A percentile compares a stretch with the other conserved stretches of the same genome.
phyloP scores from a whole-genome alignment of 2,329 filamentous ascomycete species.

The Scolecobasidium constrictum region DNA sequence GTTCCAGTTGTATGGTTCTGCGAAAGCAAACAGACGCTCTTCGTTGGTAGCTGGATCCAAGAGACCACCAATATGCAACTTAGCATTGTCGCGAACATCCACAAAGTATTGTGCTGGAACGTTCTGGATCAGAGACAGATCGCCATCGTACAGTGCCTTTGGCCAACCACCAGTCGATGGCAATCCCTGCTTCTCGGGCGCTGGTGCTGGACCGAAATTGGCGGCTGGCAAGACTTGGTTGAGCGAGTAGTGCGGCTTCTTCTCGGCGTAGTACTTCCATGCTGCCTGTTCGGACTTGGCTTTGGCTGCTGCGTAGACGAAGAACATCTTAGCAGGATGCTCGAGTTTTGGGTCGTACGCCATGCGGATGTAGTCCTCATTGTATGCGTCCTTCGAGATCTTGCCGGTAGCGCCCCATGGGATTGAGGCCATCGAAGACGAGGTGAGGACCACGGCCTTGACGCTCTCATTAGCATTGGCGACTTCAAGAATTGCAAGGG shows the following conservation, averaged over 20 bases:
- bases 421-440: slow-evolving; percentile 23
- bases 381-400: not conserved
- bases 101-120: slow-evolving; percentile 10
- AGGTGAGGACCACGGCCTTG: slow-evolving; percentile 30
- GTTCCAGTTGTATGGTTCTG: slow-evolving; percentile 7
- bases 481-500: slow-evolving; percentile 25
- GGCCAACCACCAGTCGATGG: slow-evolving; percentile 12
- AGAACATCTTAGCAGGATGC: slow-evolving; percentile 29
- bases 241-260: not conserved
- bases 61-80: slow-evolving; percentile 12
- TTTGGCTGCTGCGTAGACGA: slow-evolving; percentile 28
- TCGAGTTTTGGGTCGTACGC: slow-evolving; percentile 27
- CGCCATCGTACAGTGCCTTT: slow-evolving; percentile 19
- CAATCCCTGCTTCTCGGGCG: slow-evolving; percentile 22
- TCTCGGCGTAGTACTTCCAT: not conserved
- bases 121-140: not conserved
- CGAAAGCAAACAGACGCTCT: slow-evolving; percentile 11
- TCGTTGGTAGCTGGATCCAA: slow-evolving; percentile 5
- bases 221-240: slow-evolving; percentile 18
- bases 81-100: slow-evolving; percentile 16
- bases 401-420: not conserved
- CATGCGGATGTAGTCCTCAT: not conserved
- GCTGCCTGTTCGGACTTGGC: not conserved
- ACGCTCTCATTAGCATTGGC: slow-evolving; percentile 28
- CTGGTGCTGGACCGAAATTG: slow-evolving; percentile 25